A percentile compares a stretch with the other conserved stretches of the same genome.
Evolutionary conservation across 257 asterid species (phyloP).

Genomic region (Solanum acaule): DNA sequence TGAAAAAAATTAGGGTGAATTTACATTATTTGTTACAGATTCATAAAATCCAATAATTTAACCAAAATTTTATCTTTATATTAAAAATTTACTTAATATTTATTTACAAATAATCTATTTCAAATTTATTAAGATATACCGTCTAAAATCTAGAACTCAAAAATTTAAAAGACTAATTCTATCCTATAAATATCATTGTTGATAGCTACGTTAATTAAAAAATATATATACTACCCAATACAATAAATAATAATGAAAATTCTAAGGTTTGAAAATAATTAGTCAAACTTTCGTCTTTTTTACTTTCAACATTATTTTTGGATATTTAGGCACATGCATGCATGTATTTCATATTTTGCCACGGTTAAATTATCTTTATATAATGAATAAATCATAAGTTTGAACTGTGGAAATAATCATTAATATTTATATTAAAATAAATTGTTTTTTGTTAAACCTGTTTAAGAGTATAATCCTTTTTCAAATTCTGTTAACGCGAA

Average conservation of each 20-base stretch:
- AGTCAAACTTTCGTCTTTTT: background rate
- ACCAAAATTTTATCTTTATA: too few species aligned
- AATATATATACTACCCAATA: background rate
- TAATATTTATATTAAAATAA: too few species aligned
- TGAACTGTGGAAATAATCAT: accelerated
- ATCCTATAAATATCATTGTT: background rate
- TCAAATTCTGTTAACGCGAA: accelerated
- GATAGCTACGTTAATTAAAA: background rate
- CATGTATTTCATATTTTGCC: background rate
- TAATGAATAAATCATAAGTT: background rate
- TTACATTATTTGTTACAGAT: background rate
- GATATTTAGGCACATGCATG: background rate
- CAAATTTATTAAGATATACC: background rate
- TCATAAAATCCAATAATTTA: background rate
- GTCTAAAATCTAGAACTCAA: background rate
- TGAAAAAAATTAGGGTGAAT: background rate
- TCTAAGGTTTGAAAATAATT: background rate
- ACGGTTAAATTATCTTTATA: background rate
- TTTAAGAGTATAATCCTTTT: too few species aligned
- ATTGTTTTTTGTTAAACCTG: too few species aligned
- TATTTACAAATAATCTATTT: background rate
- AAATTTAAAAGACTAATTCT: background rate
- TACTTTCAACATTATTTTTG: background rate
- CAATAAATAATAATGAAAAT: too few species aligned
- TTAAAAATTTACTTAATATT: background rate